Conservation (phyloP, 495 filamentous ascomycete species). For the Aspergillus campestris region DNA sequence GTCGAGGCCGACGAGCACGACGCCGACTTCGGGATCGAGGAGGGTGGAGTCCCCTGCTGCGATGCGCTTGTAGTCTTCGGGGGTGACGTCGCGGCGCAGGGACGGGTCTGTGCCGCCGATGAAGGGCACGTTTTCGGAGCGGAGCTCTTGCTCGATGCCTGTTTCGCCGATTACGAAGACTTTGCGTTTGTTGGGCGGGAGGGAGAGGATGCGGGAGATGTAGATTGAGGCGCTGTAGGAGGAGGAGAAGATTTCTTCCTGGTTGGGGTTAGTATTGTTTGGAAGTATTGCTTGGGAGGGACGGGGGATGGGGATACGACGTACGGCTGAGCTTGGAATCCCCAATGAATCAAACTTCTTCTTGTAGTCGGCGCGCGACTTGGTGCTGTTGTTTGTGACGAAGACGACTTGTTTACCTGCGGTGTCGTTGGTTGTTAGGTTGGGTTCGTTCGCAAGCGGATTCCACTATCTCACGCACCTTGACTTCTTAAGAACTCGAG, state of each 20-base stretch:
- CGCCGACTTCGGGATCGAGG: conserved; percentile 78
- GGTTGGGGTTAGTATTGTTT: conserved; percentile 3
- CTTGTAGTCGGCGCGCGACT: conserved; percentile 83
- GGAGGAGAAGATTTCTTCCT: conserved; percentile 94
- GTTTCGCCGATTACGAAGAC: conserved; percentile 89
- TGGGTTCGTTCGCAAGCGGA: conserved; percentile 2
- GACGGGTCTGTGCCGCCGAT: conserved; percentile 84
- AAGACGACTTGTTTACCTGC: conserved; percentile 88
- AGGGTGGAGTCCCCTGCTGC: conserved; percentile 58
- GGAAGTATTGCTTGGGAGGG: background rate
- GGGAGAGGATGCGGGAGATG: conserved; percentile 82
- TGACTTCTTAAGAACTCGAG: conserved; percentile 68
- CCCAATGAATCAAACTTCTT: conserved; percentile 81
- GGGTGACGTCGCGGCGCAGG: conserved; percentile 64
- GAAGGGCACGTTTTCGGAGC: conserved; percentile 64
- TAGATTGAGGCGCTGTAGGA: conserved; percentile 93
- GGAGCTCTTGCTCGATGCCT: conserved; percentile 84
- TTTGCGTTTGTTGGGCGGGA: conserved; percentile 71
- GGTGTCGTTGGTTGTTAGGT: background rate
- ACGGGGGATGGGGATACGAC: conserved; percentile 8
- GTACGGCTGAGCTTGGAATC: conserved; percentile 61
- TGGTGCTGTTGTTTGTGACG: conserved; percentile 98
- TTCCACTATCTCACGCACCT: conserved; percentile 41
- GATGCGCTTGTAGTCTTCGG: conserved; percentile 67
- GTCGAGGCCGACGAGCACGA: conserved; percentile 84